phyloP scores from a whole-genome alignment of 73 alveolate species.

The Stentor coeruleus region DNA sequence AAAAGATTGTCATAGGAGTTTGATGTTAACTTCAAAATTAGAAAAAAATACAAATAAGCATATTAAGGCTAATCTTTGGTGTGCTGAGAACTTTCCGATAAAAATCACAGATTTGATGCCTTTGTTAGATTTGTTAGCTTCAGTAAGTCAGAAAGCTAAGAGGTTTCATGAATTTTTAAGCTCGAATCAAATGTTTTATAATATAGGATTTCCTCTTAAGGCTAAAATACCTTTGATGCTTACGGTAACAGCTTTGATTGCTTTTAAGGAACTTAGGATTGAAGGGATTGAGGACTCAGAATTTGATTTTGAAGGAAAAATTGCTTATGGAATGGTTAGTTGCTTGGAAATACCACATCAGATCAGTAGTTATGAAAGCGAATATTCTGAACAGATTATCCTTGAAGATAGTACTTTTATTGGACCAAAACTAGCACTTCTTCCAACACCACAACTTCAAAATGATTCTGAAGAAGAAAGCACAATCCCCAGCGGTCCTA shows the following conservation, averaged over 20 bases:
- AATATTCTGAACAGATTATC: neutral
- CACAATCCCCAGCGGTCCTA: neutral
- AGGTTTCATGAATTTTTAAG: slow-evolving; percentile 37
- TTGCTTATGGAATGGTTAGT: too few species aligned
- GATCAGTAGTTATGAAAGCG: too few species aligned
- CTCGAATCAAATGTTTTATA: neutral
- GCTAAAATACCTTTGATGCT: neutral
- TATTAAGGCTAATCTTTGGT: slow-evolving; percentile 38
- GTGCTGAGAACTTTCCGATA: slow-evolving; percentile 38
- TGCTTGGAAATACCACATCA: too few species aligned
- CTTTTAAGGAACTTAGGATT: too few species aligned
- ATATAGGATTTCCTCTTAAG: slow-evolving; percentile 17
- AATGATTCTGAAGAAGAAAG: neutral
- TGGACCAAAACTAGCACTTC: neutral
- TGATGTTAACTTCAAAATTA: neutral
- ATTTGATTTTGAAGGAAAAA: too few species aligned
- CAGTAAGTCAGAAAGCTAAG: slow-evolving; percentile 36
- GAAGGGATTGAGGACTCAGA: too few species aligned
- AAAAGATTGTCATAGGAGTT: neutral
- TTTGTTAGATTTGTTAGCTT: slow-evolving; percentile 37
- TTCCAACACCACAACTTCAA: neutral
- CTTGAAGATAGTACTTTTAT: neutral
- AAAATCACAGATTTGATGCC: slow-evolving; percentile 43
- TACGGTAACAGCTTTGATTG: neutral
- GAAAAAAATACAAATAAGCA: slow-evolving; percentile 32